Conservation (phyloP, 176 grass and related monocot species). For the Leersia perrieri region DNA sequence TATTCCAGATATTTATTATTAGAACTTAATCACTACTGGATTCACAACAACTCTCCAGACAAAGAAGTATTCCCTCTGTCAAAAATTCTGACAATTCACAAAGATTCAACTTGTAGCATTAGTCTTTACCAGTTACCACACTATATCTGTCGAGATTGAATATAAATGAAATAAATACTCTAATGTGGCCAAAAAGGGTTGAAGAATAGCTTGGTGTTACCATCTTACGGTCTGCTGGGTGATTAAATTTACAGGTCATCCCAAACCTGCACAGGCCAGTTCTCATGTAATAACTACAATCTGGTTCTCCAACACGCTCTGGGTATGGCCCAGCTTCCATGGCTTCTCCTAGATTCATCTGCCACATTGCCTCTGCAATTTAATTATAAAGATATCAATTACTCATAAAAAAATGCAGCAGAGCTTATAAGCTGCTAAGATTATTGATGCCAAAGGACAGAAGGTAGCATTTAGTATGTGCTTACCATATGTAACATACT, state of each 20-base stretch:
- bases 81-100: background rate
- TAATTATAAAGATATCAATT: slow-evolving; percentile 21
- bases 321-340: slow-evolving; percentile 63
- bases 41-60: no score
- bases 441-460: background rate
- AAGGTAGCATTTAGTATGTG: background rate
- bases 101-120: background rate
- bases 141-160: background rate
- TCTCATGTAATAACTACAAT: slow-evolving; percentile 88
- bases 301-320: slow-evolving; percentile 76
- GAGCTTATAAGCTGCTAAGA: background rate
- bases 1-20: background rate
- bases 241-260: slow-evolving; percentile 96
- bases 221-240: slow-evolving; percentile 69
- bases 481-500: background rate
- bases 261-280: slow-evolving; percentile 86
- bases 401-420: background rate
- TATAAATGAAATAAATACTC: background rate
- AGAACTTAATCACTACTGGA: background rate
- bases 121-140: background rate
- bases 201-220: slow-evolving; percentile 31
- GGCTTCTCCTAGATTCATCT: slow-evolving; percentile 57
- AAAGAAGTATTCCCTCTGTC: background rate
- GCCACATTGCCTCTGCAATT: slow-evolving; percentile 74
- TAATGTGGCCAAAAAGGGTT: slow-evolving; percentile 10